phyloP scores from a whole-genome alignment of 495 filamentous ascomycete genomes.

The Terfezia boudieri region DNA sequence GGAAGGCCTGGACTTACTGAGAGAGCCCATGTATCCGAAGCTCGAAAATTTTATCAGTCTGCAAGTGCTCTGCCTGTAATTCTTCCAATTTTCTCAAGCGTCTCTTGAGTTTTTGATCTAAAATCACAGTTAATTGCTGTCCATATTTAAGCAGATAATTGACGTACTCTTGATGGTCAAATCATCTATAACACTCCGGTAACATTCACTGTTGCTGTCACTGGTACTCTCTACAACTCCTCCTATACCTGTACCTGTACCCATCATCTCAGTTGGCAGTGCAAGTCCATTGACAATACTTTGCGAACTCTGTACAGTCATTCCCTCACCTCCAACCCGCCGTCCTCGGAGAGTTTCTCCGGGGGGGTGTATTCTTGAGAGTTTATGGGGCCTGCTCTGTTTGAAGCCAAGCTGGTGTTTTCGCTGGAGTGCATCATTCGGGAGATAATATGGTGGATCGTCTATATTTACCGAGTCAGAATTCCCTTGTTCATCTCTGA shows the following conservation, averaged over 20 bases:
- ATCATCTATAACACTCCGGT: slow-evolving; percentile 47
- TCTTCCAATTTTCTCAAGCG: slow-evolving; percentile 45
- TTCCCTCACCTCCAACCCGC: not conserved
- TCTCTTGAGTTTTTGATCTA: slow-evolving; percentile 37
- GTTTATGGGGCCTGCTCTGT: not conserved
- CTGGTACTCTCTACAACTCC: slow-evolving; percentile 19
- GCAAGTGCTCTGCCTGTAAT: slow-evolving; percentile 33
- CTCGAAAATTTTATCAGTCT: slow-evolving; percentile 50
- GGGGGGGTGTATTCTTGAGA: not conserved
- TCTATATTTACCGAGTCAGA: slow-evolving; percentile 8
- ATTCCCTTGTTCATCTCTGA: not conserved
- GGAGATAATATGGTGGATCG: slow-evolving; percentile 17
- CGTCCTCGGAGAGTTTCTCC: not conserved
- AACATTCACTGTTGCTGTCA: slow-evolving; percentile 35
- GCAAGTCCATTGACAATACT: not conserved
- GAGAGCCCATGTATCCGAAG: slow-evolving; percentile 48
- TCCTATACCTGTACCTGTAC: not conserved
- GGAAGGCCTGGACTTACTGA: slow-evolving; percentile 3
- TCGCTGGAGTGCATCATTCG: slow-evolving; percentile 2
- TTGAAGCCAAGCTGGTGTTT: slow-evolving; percentile 1
- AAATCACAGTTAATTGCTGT: not conserved
- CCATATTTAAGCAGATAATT: not conserved
- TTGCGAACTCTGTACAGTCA: not conserved
- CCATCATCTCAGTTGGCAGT: not conserved
- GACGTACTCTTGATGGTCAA: slow-evolving; percentile 40